Base-by-base conservation (phyloP, 2,329 filamentous ascomycete genomes). In the Tolypocladium paradoxum region DNA sequence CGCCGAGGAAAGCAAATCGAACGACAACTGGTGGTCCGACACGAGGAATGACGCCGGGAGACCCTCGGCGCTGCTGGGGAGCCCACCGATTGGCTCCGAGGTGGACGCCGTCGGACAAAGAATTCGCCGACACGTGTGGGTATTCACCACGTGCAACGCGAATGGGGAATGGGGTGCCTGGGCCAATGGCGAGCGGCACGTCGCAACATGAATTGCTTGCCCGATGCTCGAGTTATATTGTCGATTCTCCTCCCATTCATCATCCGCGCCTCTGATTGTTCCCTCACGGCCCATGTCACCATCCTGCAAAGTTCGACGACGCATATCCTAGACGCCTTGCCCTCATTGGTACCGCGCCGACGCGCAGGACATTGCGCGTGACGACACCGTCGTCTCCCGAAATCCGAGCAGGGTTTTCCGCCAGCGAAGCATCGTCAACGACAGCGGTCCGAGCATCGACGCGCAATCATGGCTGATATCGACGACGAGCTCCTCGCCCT, bases 401-500 rank as follows among this genome's bases (percentile, higher is more conserved):
- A 9, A 27, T 45, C 24, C 6, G 43, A 27, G 4, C 27, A 27
- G 18, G 18, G 27, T 14, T 33, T 33, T 31, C 43, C 14, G 43
- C 40, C 18, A 14, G 27, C 40, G 24, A 18, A 11, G 14, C 8
- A 9, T 20, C 29, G 27, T 33, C 43, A 14, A 20, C 27, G 11
- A 20, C 18, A 20, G 36, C 9, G 14, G 43, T 7, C 18, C 18
- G 27, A 14, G 43, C 43, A 20, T 33, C 47, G 16, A 38, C 45
- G 34, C 48, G 37, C 54, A 56, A 78, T 59, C 64, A 95, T 96
- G 90, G 87, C 88, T 53, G 88, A 92, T 66, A 81, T 96, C 60
- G 92, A 97, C 67, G 90, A 92, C 63, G 92, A 96, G 74, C 84
- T 97, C 60, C 85, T 97, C 59, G 91, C 89, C 65, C 84, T 97